Conservation (phyloP, 305 asterid species). For the Ajuga reptans region DNA sequence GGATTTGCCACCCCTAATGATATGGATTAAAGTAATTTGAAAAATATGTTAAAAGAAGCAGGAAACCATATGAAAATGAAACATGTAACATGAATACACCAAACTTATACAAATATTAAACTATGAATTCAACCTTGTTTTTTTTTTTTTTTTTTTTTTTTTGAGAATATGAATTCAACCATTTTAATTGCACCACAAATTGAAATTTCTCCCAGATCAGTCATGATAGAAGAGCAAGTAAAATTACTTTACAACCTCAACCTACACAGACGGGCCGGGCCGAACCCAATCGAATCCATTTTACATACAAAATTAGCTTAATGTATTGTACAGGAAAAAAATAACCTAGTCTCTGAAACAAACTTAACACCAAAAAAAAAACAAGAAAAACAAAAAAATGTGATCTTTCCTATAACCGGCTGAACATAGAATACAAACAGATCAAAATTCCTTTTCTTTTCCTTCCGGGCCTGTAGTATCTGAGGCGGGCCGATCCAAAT, state of each 20-base stretch:
- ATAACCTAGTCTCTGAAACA: background rate
- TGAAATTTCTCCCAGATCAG: background rate
- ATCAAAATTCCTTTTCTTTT: conserved; percentile 33
- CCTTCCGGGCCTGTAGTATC: conserved; percentile 23
- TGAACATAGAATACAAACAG: background rate
- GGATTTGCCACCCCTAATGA: no score
- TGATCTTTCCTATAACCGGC: conserved; percentile 1
- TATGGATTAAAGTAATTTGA: no score
- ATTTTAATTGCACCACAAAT: no score
- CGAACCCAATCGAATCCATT: background rate
- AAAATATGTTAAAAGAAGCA: no score
- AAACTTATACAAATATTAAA: no score
- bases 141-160: no score
- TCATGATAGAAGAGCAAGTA: background rate
- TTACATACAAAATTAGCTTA: conserved; percentile 24
- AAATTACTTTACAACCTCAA: conserved; percentile 15
- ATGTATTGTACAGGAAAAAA: conserved; percentile 20
- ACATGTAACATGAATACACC: no score
- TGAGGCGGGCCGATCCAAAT: conserved; percentile 37
- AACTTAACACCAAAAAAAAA: background rate
- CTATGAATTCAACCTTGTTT: no score
- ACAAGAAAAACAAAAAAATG: background rate
- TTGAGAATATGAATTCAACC: no score
- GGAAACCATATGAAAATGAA: no score
- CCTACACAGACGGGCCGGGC: background rate